Conservation (phyloP, 2,329 filamentous ascomycete genomes). For the Colletotrichum australisinense region DNA sequence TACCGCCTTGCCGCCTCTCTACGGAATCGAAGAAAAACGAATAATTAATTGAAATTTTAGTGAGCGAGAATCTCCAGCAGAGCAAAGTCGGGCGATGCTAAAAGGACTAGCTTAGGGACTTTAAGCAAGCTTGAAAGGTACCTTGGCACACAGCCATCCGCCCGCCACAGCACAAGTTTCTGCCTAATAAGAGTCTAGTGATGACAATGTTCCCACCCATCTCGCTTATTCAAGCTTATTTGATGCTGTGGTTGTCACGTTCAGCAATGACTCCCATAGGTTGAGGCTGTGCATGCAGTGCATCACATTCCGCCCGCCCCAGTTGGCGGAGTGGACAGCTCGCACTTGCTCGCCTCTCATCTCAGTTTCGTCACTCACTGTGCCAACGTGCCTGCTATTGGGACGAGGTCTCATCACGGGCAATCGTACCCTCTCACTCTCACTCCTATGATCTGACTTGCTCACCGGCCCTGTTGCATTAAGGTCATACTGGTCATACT, state of each 20-base stretch:
- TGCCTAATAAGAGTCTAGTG: neutral
- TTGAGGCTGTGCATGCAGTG: neutral
- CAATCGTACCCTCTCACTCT: neutral
- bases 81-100: neutral
- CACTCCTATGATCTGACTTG: neutral
- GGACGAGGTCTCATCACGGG: neutral
- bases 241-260: neutral
- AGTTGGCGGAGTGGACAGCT: neutral
- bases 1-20: neutral
- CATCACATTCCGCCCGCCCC: neutral
- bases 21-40: neutral
- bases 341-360: neutral
- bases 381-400: neutral
- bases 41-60: neutral
- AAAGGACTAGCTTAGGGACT: neutral
- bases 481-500: too few relatives aligned
- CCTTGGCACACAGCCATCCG: neutral
- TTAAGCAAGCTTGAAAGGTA: neutral
- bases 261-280: neutral
- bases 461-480: neutral
- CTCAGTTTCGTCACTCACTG: too few relatives aligned
- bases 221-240: constrained; percentile 21
- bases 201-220: neutral
- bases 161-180: neutral
- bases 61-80: neutral